A percentile compares a stretch with the other conserved stretches of the same genome.
phyloP scores from a whole-genome alignment of 306 rosid genomes.

The Inga oerstediana region DNA sequence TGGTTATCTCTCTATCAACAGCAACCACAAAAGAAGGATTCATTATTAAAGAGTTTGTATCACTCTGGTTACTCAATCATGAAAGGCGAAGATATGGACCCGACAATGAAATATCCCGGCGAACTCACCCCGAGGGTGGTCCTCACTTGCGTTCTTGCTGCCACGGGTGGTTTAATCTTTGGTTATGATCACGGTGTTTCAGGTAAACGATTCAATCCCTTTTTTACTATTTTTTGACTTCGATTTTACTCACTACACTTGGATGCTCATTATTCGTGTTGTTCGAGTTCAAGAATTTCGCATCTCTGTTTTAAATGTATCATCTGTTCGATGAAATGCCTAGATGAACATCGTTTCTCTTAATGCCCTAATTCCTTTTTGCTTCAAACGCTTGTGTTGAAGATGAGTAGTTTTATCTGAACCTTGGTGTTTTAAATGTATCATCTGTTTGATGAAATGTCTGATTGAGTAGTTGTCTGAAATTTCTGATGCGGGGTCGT shows the following conservation, averaged over 20 bases:
- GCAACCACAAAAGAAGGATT: not conserved
- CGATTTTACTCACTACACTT: not conserved
- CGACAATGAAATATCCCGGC: slow-evolving; percentile 49
- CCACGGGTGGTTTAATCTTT: slow-evolving; percentile 72
- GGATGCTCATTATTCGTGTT: not conserved
- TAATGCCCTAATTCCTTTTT: too few species aligned
- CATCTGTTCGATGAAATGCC: too few species aligned
- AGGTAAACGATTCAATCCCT: slow-evolving; percentile 38
- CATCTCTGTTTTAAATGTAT: not conserved
- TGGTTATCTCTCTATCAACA: not conserved
- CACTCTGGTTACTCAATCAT: not conserved
- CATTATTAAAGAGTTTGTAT: not conserved
- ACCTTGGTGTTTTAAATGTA: not conserved
- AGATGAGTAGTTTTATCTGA: too few species aligned
- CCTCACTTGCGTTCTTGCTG: slow-evolving; percentile 59
- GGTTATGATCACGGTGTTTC: slow-evolving; percentile 90
- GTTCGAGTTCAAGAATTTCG: not conserved
- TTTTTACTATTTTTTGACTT: not conserved
- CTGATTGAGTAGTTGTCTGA: not conserved
- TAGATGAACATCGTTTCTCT: too few species aligned
- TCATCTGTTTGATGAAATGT: not conserved
- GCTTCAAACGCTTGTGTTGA: too few species aligned
- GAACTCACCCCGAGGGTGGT: slow-evolving; percentile 60
- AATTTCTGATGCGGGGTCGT: not conserved
- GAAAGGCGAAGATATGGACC: not conserved